Evolutionary conservation across 2,329 filamentous ascomycete genomes (phyloP).

Genomic region (Tolypocladium paradoxum): DNA sequence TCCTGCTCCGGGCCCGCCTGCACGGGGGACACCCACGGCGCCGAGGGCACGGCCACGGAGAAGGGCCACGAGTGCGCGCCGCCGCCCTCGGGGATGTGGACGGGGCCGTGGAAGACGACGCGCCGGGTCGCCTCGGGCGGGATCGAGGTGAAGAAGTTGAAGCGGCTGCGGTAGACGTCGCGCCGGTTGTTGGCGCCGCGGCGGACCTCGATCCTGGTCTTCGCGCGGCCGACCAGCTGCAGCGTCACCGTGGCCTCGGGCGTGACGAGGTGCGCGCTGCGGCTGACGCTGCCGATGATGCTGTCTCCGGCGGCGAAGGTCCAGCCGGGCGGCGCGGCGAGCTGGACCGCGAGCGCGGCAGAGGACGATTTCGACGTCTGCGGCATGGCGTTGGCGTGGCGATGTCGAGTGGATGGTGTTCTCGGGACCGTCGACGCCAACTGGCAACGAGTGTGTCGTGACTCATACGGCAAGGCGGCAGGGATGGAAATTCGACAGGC

Average conservation of each 20-base stretch:
- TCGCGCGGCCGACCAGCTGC: conserved; percentile 13
- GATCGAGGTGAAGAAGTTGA: conserved; percentile 11
- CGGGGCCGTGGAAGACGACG: conserved; percentile 11
- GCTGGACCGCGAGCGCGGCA: not conserved
- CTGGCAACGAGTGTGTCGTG: no score
- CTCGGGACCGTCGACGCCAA: not conserved
- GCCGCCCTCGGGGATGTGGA: conserved; percentile 10
- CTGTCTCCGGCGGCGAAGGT: conserved; percentile 12
- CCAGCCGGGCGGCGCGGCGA: not conserved
- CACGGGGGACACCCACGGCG: not conserved
- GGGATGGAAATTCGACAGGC: no score
- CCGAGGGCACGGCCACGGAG: conserved; percentile 14
- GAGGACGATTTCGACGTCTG: not conserved
- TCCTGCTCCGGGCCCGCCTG: not conserved
- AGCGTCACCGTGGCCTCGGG: conserved; percentile 11
- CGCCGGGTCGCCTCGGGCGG: not conserved
- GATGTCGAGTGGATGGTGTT: no score
- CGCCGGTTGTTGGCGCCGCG: conserved; percentile 3
- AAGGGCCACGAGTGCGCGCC: conserved; percentile 16
- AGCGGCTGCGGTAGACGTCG: conserved; percentile 11
- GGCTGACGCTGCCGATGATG: conserved; percentile 14
- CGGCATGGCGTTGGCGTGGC: not conserved
- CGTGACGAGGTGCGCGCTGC: conserved; percentile 10
- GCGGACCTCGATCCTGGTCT: conserved; percentile 12
- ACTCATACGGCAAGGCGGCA: not conserved